These are phyloP conservation scores for Geosmithia flava DNA, from an alignment of 2,329 filamentous ascomycete species.

Conservation along the genomic window DNA sequence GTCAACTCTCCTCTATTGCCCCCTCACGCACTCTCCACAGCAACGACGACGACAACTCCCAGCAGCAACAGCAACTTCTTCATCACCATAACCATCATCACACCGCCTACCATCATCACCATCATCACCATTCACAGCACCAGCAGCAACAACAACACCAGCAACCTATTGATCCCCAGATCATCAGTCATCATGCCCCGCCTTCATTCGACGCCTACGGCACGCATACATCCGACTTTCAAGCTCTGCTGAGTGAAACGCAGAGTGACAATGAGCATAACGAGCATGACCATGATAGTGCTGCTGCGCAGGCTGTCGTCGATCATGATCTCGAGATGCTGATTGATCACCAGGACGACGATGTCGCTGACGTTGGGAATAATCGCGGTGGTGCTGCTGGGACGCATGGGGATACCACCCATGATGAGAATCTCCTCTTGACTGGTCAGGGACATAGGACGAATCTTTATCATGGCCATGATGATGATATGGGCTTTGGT, in stretches of 20 bases:
- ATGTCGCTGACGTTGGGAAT: conserved; percentile 18
- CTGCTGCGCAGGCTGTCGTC: conserved; percentile 14
- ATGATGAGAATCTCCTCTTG: not conserved
- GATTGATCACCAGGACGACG: conserved; percentile 31
- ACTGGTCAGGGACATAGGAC: not conserved
- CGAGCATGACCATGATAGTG: conserved; percentile 21
- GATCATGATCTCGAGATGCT: conserved; percentile 40
- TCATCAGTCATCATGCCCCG: conserved; percentile 26
- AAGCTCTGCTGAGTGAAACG: conserved; percentile 37
- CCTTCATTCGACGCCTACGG: conserved; percentile 24
- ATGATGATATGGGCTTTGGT: conserved; percentile 9
- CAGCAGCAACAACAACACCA: conserved; percentile 16
- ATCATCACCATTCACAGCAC: conserved; percentile 16
- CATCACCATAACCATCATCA: conserved; percentile 15
- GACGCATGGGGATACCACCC: not conserved
- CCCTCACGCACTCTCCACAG: conserved; percentile 24
- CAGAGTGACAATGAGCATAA: conserved; percentile 20
- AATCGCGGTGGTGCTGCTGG: not conserved
- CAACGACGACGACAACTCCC: conserved; percentile 5
- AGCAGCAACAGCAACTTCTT: conserved; percentile 15
- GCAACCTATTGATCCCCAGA: conserved; percentile 48
- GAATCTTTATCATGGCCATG: not conserved
- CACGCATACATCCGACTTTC: conserved; percentile 33
- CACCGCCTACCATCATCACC: conserved; percentile 24
- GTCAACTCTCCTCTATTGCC: conserved; percentile 30